phyloP scores from a whole-genome alignment of 2,329 filamentous ascomycete genomes.

The Teratosphaeria destructans region DNA sequence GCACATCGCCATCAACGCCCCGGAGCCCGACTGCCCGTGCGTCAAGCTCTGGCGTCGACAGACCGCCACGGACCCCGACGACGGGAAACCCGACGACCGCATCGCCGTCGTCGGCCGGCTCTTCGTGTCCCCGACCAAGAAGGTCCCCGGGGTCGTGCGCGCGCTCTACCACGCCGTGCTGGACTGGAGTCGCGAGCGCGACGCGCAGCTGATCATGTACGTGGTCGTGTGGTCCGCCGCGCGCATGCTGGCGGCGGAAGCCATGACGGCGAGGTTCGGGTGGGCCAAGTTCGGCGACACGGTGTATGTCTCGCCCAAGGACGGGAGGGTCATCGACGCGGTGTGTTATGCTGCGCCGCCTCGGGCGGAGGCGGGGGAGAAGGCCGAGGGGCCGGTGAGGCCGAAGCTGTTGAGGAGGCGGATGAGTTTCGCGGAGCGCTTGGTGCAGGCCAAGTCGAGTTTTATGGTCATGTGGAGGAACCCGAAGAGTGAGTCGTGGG shows the following conservation, averaged over 20 bases:
- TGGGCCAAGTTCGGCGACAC: neutral
- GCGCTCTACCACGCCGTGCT: neutral
- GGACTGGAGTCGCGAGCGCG: neutral
- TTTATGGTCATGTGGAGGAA: neutral
- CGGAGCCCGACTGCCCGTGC: neutral
- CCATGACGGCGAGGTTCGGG: neutral
- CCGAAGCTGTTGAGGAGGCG: neutral
- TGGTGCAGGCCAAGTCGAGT: neutral
- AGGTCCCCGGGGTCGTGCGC: neutral
- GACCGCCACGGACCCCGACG: no score
- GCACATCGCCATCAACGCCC: neutral
- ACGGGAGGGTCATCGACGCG: neutral
- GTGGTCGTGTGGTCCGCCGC: neutral
- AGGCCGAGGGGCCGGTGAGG: neutral
- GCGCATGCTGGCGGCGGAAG: neutral
- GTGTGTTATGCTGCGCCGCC: neutral
- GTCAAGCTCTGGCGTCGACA: neutral
- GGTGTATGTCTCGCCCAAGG: neutral
- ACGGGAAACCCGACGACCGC: neutral
- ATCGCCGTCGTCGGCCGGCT: neutral
- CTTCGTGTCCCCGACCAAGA: neutral
- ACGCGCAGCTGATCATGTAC: neutral
- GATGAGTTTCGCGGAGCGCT: neutral
- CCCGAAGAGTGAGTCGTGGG: neutral
- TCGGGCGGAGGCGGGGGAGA: neutral